phyloP scores from a whole-genome alignment of 352 stramenopile genomes.

The Saprolegnia diclina region DNA sequence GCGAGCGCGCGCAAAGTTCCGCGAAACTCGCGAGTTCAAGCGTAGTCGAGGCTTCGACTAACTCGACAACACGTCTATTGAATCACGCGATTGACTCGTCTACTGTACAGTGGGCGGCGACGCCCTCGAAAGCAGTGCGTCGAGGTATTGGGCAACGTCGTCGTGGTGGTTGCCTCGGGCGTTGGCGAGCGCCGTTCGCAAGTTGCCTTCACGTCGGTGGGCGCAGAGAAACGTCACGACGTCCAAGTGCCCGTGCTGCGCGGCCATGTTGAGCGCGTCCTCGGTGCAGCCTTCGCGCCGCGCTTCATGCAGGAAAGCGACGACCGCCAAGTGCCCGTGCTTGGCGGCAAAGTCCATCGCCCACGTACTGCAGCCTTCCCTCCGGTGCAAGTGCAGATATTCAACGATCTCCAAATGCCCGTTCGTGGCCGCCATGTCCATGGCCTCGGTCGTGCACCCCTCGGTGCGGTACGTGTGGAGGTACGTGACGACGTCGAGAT shows the following conservation, averaged over 20 bases:
- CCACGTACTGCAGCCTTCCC: not conserved
- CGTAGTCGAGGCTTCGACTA: too few relatives aligned
- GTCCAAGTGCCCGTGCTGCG: slow-evolving; percentile 22
- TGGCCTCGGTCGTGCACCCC: slow-evolving; percentile 29
- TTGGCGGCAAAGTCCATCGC: slow-evolving; percentile 26
- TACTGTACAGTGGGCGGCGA: too few relatives aligned
- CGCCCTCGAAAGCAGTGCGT: not conserved
- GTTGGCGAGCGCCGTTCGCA: slow-evolving; percentile 31
- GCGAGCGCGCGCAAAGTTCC: too few relatives aligned
- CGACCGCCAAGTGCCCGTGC: slow-evolving; percentile 21
- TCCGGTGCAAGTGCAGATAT: slow-evolving; percentile 29
- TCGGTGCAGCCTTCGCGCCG: slow-evolving; percentile 11
- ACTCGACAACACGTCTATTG: too few relatives aligned
- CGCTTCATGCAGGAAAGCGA: slow-evolving; percentile 18
- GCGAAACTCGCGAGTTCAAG: too few relatives aligned
- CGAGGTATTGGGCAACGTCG: slow-evolving; percentile 33
- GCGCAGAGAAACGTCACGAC: slow-evolving; percentile 30
- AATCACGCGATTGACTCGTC: too few relatives aligned
- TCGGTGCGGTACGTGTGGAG: slow-evolving; percentile 27
- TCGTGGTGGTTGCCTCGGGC: slow-evolving; percentile 32
- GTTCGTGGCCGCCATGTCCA: slow-evolving; percentile 34
- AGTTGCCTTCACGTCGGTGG: slow-evolving; percentile 25
- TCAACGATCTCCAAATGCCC: slow-evolving; percentile 32
- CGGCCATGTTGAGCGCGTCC: slow-evolving; percentile 26
- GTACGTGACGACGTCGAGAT: slow-evolving; percentile 24